phyloP scores from a whole-genome alignment of 768 basidiomycete genomes.

The Psilocybe azurescens region DNA sequence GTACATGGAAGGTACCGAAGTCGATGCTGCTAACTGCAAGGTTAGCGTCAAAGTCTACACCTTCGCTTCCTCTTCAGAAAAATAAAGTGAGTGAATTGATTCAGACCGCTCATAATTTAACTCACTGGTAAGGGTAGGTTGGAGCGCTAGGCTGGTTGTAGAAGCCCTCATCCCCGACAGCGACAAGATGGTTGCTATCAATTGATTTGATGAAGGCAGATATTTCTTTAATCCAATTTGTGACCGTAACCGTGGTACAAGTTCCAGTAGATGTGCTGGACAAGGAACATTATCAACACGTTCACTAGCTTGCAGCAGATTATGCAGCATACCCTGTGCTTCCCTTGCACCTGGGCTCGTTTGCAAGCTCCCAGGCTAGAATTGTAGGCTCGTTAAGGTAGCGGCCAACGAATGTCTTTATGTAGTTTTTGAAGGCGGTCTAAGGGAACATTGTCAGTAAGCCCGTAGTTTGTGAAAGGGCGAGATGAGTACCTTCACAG shows the following conservation, averaged over 20 bases:
- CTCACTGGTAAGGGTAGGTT: conserved; percentile 62
- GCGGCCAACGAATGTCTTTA: conserved; percentile 51
- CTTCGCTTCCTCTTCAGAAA: neutral
- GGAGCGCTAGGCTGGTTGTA: conserved; percentile 55
- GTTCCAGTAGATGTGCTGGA: conserved; percentile 41
- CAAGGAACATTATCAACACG: neutral
- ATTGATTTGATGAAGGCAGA: conserved; percentile 69
- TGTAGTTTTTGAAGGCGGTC: conserved; percentile 57
- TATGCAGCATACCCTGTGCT: conserved; percentile 37
- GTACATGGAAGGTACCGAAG: conserved; percentile 72
- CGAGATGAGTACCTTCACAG: conserved; percentile 44
- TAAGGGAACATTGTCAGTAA: conserved; percentile 14
- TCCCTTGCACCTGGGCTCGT: conserved; percentile 51
- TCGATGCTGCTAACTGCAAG: conserved; percentile 61
- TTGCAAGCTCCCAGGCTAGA: conserved; percentile 50
- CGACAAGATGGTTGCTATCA: conserved; percentile 66
- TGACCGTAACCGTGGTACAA: conserved; percentile 58
- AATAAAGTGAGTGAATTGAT: neutral
- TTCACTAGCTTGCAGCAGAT: neutral
- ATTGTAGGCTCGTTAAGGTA: conserved; percentile 64
- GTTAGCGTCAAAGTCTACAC: conserved; percentile 60
- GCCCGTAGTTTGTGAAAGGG: too few relatives aligned
- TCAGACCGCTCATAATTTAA: neutral
- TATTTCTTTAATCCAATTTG: conserved; percentile 57
- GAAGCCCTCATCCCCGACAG: conserved; percentile 70